Conservation (phyloP, 192 early-diverging fungal genomes). For the Coemansia biformis region DNA sequence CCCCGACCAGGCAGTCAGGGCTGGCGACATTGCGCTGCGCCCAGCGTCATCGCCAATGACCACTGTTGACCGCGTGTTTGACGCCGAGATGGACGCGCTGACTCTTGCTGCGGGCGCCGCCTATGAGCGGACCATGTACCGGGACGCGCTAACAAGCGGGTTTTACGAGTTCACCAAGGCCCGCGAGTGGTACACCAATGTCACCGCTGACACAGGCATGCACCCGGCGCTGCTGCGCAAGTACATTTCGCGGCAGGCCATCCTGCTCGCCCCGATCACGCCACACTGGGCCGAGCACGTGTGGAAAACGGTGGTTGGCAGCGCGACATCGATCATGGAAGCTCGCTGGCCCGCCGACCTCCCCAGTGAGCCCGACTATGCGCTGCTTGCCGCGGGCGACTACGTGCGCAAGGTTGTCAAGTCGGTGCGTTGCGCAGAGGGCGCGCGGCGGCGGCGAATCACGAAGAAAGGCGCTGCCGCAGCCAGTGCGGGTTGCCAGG, state of each 20-base stretch:
- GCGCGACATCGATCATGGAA: constrained; percentile 63
- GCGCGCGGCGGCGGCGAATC: constrained; percentile 51
- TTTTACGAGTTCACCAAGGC: constrained; percentile 86
- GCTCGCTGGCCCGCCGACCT: constrained; percentile 60
- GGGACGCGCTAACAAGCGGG: constrained; percentile 84
- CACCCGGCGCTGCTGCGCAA: constrained; percentile 76
- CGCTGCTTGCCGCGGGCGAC: constrained; percentile 64
- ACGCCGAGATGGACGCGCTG: constrained; percentile 78
- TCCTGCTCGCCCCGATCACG: constrained; percentile 81
- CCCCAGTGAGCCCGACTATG: constrained; percentile 61
- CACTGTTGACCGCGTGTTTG: constrained; percentile 75
- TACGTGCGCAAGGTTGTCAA: constrained; percentile 74
- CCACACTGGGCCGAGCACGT: constrained; percentile 94
- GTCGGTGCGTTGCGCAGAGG: constrained; percentile 76
- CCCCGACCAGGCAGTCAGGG: constrained; percentile 37
- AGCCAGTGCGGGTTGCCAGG: constrained; percentile 52
- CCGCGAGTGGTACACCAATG: constrained; percentile 85
- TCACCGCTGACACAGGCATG: constrained; percentile 67
- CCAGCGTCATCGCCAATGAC: constrained; percentile 58
- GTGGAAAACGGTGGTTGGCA: constrained; percentile 75
- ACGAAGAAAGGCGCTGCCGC: constrained; percentile 71
- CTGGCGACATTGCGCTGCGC: constrained; percentile 43
- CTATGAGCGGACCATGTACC: constrained; percentile 79
- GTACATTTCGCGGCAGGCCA: constrained; percentile 79
- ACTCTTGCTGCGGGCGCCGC: constrained; percentile 61